Base-by-base conservation (phyloP, 331 rosid species). In the Telfairia occidentalis region DNA sequence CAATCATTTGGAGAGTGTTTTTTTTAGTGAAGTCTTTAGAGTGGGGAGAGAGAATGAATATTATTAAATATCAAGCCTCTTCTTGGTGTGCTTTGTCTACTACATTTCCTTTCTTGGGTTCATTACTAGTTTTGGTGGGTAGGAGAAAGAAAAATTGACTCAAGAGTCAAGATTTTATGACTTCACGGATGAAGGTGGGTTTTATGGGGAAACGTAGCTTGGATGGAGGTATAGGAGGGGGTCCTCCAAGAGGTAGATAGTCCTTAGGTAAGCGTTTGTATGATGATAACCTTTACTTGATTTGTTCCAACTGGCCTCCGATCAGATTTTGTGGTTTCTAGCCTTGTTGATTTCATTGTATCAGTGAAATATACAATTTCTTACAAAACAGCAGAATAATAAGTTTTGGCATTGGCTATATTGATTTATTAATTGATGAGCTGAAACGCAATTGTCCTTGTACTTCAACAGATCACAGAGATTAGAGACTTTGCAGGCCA, bases 401-500 rank as follows among this genome's bases (percentile, higher is more conserved):
- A 0, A 40, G 52, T 23, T 66, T 66, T 2, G 9, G 73, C 73
- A 66, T 66, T 23, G 11, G 29, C 40, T 38, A 38, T 65, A 38
- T 67, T 42, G 19, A 23, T 66, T 19, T 21, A 9, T 66, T 38
- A 21, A 46, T 42, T 43, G 74, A 26, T 12, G 55, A 45, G 8
- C 26, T 26, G 9, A 43, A 26, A 26, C 58, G 19, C 7, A 61
- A 32, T 46, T 70, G 13, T 16, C 15, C 15, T 70, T 74, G 79
- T 80, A 61, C 69, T 69, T 81, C 59, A 73, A 76, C 84, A 95
- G 99, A 86, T 95, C 79, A 89, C 80, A 2, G 99, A 95, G 88
- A 86, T 95, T 77, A 87, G 97, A 54, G 99, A 95, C 85, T 95
- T 95, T 32, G 99, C 99, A 1, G 99, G 99, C 76, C 90, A 92